A percentile compares a stretch with the other conserved stretches of the same genome.
phyloP scores from a whole-genome alignment of 495 filamentous ascomycete species.

The Talaromyces adpressus region DNA sequence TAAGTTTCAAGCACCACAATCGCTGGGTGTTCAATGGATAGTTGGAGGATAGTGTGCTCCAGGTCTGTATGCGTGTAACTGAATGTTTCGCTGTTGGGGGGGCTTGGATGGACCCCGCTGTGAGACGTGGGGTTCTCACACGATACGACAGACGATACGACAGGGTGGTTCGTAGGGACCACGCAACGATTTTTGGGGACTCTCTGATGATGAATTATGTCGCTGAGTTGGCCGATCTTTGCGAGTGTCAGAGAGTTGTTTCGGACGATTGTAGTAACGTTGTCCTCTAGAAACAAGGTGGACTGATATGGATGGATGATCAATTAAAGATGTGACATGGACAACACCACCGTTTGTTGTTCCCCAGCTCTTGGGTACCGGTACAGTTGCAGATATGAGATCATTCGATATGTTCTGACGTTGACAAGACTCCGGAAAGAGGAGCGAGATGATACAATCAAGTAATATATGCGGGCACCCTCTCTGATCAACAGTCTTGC shows the following conservation, averaged over 20 bases:
- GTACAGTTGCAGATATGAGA: conserved; percentile 1
- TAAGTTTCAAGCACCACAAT: not conserved
- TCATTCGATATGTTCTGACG: not conserved
- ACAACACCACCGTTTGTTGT: not conserved
- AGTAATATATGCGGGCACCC: not conserved
- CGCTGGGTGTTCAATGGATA: not conserved
- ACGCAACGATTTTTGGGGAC: not conserved
- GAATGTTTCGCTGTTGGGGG: conserved; percentile 2
- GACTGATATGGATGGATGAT: not conserved
- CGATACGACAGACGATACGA: not conserved
- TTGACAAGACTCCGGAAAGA: not conserved
- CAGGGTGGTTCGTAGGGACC: not conserved
- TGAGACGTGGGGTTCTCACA: not conserved
- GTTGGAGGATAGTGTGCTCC: conserved; percentile 1
- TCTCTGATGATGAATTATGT: not conserved
- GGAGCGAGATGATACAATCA: not conserved
- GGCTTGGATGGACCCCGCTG: conserved; percentile 1
- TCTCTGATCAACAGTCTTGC: not conserved
- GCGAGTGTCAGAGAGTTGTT: not conserved
- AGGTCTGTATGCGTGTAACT: conserved; percentile 3
- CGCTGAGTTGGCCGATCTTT: not conserved
- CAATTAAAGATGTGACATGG: not conserved
- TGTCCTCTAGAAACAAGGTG: not conserved
- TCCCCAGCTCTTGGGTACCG: not conserved
- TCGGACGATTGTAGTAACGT: not conserved